These are phyloP conservation scores for Pseudocercospora crystallina DNA, from an alignment of 2,329 filamentous ascomycete genomes.

Conservation along the genomic window DNA sequence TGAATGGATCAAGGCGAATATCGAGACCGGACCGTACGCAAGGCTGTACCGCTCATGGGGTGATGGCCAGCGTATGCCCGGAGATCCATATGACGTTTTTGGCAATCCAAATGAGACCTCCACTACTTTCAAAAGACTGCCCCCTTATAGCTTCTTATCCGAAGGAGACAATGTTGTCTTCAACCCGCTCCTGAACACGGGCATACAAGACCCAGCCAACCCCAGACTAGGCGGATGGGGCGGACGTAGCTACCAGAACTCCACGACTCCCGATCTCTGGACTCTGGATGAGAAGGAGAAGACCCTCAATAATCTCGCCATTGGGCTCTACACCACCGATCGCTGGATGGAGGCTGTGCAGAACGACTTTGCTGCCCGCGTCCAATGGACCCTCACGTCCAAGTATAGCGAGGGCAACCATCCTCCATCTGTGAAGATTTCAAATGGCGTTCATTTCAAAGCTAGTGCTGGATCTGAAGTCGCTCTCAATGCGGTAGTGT, in stretches of 20 bases:
- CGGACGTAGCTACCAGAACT: slow-evolving; percentile 42
- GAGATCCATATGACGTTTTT: no score
- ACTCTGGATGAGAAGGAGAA: slow-evolving; percentile 34
- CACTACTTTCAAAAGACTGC: no score
- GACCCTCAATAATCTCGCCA: slow-evolving; percentile 46
- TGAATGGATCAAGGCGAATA: slow-evolving; percentile 55
- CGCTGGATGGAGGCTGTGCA: slow-evolving; percentile 45
- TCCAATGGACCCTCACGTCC: slow-evolving; percentile 38
- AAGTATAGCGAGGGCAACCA: slow-evolving; percentile 1
- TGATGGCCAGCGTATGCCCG: no score
- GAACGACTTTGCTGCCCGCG: slow-evolving; percentile 45
- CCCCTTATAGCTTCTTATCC: slow-evolving; percentile 51
- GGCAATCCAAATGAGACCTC: no score
- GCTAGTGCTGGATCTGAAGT: not conserved
- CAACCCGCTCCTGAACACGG: slow-evolving; percentile 51
- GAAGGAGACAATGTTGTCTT: slow-evolving; percentile 56
- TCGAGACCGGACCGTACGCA: slow-evolving; percentile 53
- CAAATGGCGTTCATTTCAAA: no score
- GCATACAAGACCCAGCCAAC: slow-evolving; percentile 43
- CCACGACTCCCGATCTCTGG: slow-evolving; percentile 29
- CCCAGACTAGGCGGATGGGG: slow-evolving; percentile 53
- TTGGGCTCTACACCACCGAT: no score
- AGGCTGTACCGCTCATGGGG: no score
- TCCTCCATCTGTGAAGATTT: not conserved
- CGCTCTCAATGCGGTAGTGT: no score